A percentile compares a stretch with the other conserved stretches of the same genome.
Conservation (phyloP, 768 basidiomycete species). For the Asterophora parasitica region DNA sequence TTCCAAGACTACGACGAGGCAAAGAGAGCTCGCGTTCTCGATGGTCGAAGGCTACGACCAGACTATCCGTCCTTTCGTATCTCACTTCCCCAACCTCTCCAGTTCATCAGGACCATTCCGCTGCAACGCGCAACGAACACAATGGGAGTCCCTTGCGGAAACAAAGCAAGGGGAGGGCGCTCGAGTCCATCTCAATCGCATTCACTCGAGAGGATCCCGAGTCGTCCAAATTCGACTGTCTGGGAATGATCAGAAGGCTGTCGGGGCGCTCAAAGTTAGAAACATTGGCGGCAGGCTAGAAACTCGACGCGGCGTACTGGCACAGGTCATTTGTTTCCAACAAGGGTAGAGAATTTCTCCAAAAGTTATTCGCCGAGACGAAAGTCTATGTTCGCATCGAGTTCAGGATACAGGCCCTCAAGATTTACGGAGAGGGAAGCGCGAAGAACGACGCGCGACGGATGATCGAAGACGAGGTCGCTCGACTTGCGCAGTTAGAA, state of each 20-base stretch:
- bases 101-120: conserved; percentile 47
- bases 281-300: conserved; percentile 46
- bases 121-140: conserved; percentile 43
- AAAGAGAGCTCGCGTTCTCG: too few species aligned
- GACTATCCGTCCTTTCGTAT: conserved; percentile 32
- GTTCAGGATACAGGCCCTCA: conserved; percentile 38
- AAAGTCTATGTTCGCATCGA: conserved; percentile 43
- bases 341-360: conserved; percentile 30
- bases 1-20: too few species aligned
- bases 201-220: conserved; percentile 12
- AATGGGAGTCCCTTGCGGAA: conserved; percentile 43
- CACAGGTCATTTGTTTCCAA: conserved; percentile 35
- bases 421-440: conserved; percentile 38
- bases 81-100: conserved; percentile 44
- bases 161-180: conserved; percentile 29
- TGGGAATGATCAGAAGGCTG: conserved; percentile 48
- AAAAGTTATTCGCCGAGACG: conserved; percentile 27
- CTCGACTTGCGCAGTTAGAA: conserved; percentile 40
- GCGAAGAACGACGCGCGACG: conserved; percentile 38
- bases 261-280: conserved; percentile 61
- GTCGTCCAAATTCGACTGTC: conserved; percentile 38
- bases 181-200: conserved; percentile 24
- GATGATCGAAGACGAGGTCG: conserved; percentile 44
- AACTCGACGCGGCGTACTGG: conserved; percentile 41
- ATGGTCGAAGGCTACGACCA: conserved; percentile 24